Evolutionary conservation across 176 grass and related monocot genomes (phyloP).

Genomic region (Saccharum officinarum): DNA sequence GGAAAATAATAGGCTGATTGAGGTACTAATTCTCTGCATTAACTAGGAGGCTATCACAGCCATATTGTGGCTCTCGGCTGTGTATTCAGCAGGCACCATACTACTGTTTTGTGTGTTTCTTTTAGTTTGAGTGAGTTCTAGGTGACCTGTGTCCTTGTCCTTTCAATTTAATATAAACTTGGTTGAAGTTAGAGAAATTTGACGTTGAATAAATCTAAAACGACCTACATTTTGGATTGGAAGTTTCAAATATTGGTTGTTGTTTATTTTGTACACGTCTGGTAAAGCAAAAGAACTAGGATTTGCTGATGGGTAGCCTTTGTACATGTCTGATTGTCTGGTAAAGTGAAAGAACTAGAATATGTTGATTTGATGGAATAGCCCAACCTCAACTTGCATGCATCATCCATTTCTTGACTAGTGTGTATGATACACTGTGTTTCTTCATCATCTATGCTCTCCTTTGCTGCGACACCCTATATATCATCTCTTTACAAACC

Average conservation of each 20-base stretch:
- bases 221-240: not conserved
- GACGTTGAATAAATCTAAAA: not conserved
- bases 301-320: not conserved
- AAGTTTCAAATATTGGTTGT: not conserved
- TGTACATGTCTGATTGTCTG: not conserved
- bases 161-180: not conserved
- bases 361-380: not conserved
- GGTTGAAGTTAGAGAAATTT: not conserved
- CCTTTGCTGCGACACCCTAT: not conserved
- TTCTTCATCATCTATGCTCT: not conserved
- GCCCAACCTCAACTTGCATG: not conserved
- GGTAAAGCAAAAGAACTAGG: slow-evolving; percentile 1
- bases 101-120: not conserved
- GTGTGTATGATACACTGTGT: not conserved
- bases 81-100: not conserved
- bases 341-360: not conserved
- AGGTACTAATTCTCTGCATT: not conserved
- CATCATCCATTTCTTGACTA: not conserved
- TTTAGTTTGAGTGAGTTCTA: not conserved
- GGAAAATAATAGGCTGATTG: not conserved
- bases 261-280: not conserved
- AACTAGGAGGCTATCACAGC: not conserved
- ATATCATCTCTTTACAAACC: slow-evolving; percentile 28
- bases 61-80: not conserved
- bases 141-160: not conserved